These are phyloP conservation scores for Backusella tarrabulga DNA, from an alignment of 192 early-diverging fungal genomes.

Conservation along the genomic window DNA sequence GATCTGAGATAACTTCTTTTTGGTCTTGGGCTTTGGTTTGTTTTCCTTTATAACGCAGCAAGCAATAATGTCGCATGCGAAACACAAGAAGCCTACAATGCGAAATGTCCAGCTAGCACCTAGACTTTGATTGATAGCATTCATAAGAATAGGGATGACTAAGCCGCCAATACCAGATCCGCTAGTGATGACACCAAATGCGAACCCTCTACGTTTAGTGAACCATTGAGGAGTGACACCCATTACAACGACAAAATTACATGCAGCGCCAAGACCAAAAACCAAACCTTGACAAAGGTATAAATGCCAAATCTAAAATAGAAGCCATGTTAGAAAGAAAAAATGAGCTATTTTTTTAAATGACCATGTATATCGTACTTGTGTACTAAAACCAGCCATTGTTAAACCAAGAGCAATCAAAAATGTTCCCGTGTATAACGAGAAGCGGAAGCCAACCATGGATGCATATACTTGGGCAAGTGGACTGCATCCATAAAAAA, in stretches of 20 bases:
- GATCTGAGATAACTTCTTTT: constrained; percentile 16
- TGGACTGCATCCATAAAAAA: constrained; percentile 12
- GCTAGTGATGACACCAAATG: constrained; percentile 50
- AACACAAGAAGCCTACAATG: constrained; percentile 21
- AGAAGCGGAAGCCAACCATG: background rate
- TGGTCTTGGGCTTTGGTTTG: background rate
- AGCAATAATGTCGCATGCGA: background rate
- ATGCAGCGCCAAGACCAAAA: constrained; percentile 45
- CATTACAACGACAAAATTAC: constrained; percentile 12
- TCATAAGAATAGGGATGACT: constrained; percentile 54
- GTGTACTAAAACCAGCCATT: constrained; percentile 18
- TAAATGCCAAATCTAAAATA: constrained; percentile 49
- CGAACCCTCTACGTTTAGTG: constrained; percentile 51
- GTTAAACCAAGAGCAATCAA: constrained; percentile 11
- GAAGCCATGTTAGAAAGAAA: no score
- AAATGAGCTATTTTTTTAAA: no score
- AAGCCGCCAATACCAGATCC: constrained; percentile 77
- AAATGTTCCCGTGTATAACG: constrained; percentile 4
- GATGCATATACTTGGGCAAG: constrained; percentile 16
- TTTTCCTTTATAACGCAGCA: constrained; percentile 12
- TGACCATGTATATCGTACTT: constrained; percentile 7
- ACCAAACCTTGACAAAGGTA: constrained; percentile 56
- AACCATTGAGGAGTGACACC: constrained; percentile 56
- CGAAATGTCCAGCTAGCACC: constrained; percentile 50
- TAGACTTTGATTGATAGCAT: constrained; percentile 47